Evolutionary conservation across 2,329 filamentous ascomycete species (phyloP).

Genomic region (Botrytis fabae): DNA sequence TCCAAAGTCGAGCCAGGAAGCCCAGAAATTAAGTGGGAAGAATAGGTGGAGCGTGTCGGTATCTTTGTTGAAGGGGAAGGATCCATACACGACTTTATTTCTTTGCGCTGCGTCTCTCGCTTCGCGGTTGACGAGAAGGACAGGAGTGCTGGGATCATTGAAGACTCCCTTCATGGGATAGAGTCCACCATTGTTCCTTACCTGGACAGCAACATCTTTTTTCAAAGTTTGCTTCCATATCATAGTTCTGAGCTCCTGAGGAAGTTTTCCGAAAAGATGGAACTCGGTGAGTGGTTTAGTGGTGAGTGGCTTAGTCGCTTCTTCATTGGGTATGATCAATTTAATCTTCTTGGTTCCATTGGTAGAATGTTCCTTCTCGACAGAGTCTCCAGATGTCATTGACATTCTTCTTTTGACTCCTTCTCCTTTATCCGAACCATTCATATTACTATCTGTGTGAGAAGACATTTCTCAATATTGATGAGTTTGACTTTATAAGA

Average conservation of each 20-base stretch:
- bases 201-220: background rate
- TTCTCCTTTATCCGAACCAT: background rate
- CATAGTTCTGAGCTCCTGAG: background rate
- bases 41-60: background rate
- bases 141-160: background rate
- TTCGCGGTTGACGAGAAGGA: background rate
- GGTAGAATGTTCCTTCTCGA: background rate
- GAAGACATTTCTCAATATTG: background rate
- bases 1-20: background rate
- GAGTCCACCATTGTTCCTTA: background rate
- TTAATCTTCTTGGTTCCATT: background rate
- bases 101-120: background rate
- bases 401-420: background rate
- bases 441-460: background rate
- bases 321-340: fast-evolving
- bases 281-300: background rate
- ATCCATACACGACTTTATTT: background rate
- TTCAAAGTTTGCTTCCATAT: background rate
- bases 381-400: background rate
- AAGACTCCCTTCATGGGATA: background rate
- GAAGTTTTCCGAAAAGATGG: background rate
- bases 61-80: background rate
- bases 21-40: background rate
- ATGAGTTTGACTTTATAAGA: background rate
- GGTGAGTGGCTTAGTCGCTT: background rate